Percentiles rank a stretch among this genome's conserved stretches.
Conservation (phyloP, 2,329 filamentous ascomycete genomes). For the Huntiella abstrusa region DNA sequence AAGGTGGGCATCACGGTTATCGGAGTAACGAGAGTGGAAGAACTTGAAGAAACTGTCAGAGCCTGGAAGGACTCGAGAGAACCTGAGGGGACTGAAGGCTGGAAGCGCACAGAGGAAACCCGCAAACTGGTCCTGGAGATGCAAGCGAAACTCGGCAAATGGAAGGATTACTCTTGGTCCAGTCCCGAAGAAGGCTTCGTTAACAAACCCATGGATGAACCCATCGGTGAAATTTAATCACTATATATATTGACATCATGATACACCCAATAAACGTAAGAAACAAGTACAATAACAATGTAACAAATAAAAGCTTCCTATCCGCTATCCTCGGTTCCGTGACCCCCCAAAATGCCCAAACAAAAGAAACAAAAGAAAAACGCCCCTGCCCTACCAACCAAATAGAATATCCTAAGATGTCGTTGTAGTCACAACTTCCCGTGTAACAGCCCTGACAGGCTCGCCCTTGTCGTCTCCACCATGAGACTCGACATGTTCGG, state of each 20-base stretch:
- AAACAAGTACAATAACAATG: neutral
- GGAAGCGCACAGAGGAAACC: conserved; percentile 15
- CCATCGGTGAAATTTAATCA: neutral
- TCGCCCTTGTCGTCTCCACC: neutral
- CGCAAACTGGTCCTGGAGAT: conserved; percentile 25
- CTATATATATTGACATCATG: neutral
- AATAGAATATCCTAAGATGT: neutral
- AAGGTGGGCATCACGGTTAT: conserved; percentile 41
- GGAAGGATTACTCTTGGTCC: conserved; percentile 46
- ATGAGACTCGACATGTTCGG: conserved; percentile 1
- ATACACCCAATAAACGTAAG: neutral
- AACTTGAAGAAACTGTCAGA: conserved; percentile 43
- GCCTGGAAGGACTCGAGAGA: conserved; percentile 37
- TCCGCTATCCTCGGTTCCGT: neutral
- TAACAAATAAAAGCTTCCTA: neutral
- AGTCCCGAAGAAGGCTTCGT: conserved; percentile 33
- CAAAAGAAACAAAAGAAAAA: neutral
- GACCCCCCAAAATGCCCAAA: neutral
- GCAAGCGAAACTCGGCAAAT: conserved; percentile 38
- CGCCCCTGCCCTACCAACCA: too few species aligned
- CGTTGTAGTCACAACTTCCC: neutral
- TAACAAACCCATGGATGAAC: conserved; percentile 17
- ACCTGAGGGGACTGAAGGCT: conserved; percentile 20
- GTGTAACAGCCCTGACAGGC: neutral
- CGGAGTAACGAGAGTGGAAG: conserved; percentile 42